Conservation (phyloP, 495 filamentous ascomycete genomes). For the Tuber borchii region DNA sequence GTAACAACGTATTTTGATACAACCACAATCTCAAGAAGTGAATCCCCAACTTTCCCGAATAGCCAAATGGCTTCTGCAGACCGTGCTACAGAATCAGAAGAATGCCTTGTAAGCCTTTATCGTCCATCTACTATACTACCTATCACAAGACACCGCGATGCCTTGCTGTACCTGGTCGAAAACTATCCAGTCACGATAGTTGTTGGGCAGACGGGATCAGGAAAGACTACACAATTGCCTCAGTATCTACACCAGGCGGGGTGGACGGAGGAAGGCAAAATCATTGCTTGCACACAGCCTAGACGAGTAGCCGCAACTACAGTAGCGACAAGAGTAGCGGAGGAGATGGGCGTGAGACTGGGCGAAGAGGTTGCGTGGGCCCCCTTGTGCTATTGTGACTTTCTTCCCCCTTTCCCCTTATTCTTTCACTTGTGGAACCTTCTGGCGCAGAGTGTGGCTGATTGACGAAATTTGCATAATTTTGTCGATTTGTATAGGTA, state of each 20-base stretch:
- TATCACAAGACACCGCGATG: conserved; percentile 67
- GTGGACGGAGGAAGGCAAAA: conserved; percentile 74
- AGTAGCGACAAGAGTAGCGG: conserved; percentile 81
- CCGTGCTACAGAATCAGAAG: conserved; percentile 37
- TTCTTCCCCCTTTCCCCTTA: neutral
- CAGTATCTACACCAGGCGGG: conserved; percentile 82
- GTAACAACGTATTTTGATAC: neutral
- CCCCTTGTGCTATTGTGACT: conserved; percentile 5
- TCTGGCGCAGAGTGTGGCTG: neutral
- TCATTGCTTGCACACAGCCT: conserved; percentile 88
- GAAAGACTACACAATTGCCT: conserved; percentile 84
- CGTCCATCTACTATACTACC: conserved; percentile 70
- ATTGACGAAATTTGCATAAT: neutral
- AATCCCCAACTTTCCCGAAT: neutral
- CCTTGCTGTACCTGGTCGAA: conserved; percentile 69
- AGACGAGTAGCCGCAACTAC: conserved; percentile 88
- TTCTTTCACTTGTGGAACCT: neutral
- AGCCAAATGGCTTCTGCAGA: conserved; percentile 34
- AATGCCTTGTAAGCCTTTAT: conserved; percentile 50
- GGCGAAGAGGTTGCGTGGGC: conserved; percentile 61
- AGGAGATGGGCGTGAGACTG: conserved; percentile 83
- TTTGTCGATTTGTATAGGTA: conserved; percentile 47
- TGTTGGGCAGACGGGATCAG: conserved; percentile 83
- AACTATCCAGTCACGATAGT: conserved; percentile 74
- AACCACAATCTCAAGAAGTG: neutral